Base-by-base conservation (phyloP, 441 rosid genomes). In the Codiaeum variegatum region DNA sequence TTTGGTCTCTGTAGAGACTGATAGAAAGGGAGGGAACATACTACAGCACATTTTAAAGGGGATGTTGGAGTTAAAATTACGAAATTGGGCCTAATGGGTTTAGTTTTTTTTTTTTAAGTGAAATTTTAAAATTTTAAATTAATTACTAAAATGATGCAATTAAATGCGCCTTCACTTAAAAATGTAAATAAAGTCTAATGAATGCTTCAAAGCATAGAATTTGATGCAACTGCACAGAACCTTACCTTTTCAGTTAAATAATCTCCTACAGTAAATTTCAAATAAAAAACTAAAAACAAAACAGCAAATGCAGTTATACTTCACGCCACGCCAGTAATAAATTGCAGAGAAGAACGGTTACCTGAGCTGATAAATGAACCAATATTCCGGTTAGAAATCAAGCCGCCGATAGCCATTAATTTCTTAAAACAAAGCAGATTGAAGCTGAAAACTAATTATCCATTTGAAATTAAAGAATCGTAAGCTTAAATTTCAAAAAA, bases 381-480 rank as follows among this genome's bases (percentile, higher is more conserved):
- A 62, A 88, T 86, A 82, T 82, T 82, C 76, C 90, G 87, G 84
- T 79, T 85, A 29, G 92, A 88, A 84, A 91, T 81, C 80, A 95
- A 81, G 78, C 90, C 82, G 72, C 93, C 96, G 73, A 91, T 85
- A 63, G 92, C 91, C 98, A 94, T 94, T 38, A 9, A 38, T 38
- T 78, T 72, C 62, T 73, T 24, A 56, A 19, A 19, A 61, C 15
- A 44, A 38, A 66, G 28, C 26, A 47, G 42, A 61, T 13, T 44
- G 67, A 83, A 73, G 70, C 75, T 62, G 6, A 24, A 40, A 73
- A 69, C 47, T 66, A 62, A 28, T 44, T n/a, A 79, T 31, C 69
- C 82, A 81, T 84, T 69, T 55, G 75, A 66, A 62, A 69, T 55
- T 38, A 47, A 26, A 32, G 49, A 69, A 81, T 58, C 55, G 42